Percentiles rank a stretch among this genome's conserved stretches.
phyloP scores from a whole-genome alignment of 345 rosid species.

The Nasturtium officinale region DNA sequence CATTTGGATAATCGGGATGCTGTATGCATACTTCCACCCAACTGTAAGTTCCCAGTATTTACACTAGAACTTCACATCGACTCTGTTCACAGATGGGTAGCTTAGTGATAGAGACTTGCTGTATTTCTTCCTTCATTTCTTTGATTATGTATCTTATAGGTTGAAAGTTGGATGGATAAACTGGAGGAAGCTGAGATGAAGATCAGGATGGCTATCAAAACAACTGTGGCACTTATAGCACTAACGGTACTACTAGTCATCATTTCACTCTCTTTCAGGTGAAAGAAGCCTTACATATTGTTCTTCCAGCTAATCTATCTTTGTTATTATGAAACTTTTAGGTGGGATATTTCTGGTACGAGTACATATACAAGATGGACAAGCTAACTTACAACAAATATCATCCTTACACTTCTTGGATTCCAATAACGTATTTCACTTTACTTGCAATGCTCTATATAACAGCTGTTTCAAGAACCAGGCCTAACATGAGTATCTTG shows the following conservation, averaged over 20 bases:
- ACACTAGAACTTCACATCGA: slow-evolving; percentile 9
- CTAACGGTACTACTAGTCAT: slow-evolving; percentile 53
- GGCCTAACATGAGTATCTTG: not conserved
- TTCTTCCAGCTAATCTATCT: slow-evolving; percentile 17
- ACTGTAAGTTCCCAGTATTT: slow-evolving; percentile 61
- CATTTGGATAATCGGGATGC: slow-evolving; percentile 98
- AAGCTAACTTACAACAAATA: slow-evolving; percentile 88
- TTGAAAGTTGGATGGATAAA: slow-evolving; percentile 98
- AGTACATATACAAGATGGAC: slow-evolving; percentile 92
- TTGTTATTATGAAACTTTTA: slow-evolving; percentile 43
- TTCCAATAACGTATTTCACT: slow-evolving; percentile 86
- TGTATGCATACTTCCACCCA: slow-evolving; percentile 98
- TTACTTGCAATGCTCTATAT: slow-evolving; percentile 19
- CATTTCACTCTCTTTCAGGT: slow-evolving; percentile 12
- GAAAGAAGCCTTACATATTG: slow-evolving; percentile 18
- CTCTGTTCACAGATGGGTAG: slow-evolving; percentile 28
- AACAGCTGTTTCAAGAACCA: slow-evolving; percentile 1
- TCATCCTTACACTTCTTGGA: slow-evolving; percentile 99
- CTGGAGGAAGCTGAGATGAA: slow-evolving; percentile 87
- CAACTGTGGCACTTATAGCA: slow-evolving; percentile 55
- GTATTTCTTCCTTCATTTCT: not conserved
- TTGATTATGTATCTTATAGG: slow-evolving; percentile 50
- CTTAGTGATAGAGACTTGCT: slow-evolving; percentile 4
- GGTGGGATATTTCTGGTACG: slow-evolving; percentile 87
- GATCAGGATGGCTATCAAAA: slow-evolving; percentile 66